Evolutionary conservation across 495 filamentous ascomycete species (phyloP).

Genomic region (Talaromyces liani): DNA sequence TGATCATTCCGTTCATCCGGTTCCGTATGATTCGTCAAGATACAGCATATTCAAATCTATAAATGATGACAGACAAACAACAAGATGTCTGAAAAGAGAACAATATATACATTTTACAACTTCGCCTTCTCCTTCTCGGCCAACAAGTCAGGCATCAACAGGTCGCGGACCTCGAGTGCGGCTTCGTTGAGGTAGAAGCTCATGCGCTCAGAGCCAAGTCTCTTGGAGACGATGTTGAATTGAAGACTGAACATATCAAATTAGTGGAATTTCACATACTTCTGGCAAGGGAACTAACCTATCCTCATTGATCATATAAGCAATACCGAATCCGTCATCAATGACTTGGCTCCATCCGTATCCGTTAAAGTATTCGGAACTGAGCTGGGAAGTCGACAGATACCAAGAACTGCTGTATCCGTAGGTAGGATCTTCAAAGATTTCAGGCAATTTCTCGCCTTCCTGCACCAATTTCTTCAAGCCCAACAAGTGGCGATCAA

Average conservation of each 20-base stretch:
- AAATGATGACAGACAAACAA: not conserved
- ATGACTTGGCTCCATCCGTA: conserved; percentile 99
- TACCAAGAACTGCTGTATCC: conserved; percentile 83
- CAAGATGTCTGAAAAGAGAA: not conserved
- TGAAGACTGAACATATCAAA: conserved; percentile 55
- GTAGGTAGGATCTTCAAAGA: conserved; percentile 85
- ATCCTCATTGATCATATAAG: conserved; percentile 99
- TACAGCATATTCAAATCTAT: not conserved
- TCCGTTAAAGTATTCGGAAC: conserved; percentile 95
- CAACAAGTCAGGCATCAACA: conserved; percentile 77
- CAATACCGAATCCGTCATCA: conserved; percentile 92
- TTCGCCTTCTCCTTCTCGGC: conserved; percentile 73
- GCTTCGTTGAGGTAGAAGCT: conserved; percentile 92
- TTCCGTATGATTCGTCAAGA: not conserved
- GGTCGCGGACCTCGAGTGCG: conserved; percentile 79
- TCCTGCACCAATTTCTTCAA: conserved; percentile 84
- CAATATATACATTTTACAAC: conserved; percentile 43
- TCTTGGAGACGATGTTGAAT: conserved; percentile 98
- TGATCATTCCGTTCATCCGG: not conserved
- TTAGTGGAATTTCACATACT: conserved; percentile 11
- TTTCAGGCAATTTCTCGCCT: conserved; percentile 70
- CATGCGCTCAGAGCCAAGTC: conserved; percentile 85
- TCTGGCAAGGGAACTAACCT: conserved; percentile 29
- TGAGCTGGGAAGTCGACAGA: conserved; percentile 80
- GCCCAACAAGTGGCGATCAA: conserved; percentile 94